Conservation (phyloP, 176 grass and related monocot species). For the Eragrostis curvula region DNA sequence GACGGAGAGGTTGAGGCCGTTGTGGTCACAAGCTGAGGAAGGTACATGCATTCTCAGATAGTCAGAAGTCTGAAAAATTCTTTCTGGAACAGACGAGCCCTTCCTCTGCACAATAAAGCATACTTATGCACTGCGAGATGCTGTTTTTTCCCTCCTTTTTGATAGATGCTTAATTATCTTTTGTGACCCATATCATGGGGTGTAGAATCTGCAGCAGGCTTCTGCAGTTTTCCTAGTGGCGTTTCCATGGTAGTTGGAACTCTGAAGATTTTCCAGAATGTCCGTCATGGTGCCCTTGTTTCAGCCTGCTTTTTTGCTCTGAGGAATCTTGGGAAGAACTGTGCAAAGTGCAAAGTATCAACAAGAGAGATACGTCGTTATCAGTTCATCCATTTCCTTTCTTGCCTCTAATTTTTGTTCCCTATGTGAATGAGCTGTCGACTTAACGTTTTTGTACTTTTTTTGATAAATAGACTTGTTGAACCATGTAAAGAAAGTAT, state of each 20-base stretch:
- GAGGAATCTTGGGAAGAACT: slow-evolving; percentile 34
- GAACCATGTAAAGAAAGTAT: slow-evolving; percentile 37
- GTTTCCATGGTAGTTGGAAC: neutral
- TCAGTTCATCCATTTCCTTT: neutral
- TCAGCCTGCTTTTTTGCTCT: slow-evolving; percentile 15
- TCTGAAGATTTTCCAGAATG: slow-evolving; percentile 23
- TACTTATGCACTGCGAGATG: slow-evolving; percentile 17
- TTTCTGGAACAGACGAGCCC: slow-evolving; percentile 32
- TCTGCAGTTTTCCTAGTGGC: slow-evolving; percentile 29
- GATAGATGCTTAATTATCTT: slow-evolving; percentile 39
- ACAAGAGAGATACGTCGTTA: slow-evolving; percentile 20
- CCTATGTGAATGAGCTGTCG: slow-evolving; percentile 25
- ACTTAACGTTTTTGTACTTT: slow-evolving; percentile 39
- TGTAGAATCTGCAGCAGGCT: slow-evolving; percentile 29
- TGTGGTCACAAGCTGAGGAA: slow-evolving; percentile 65
- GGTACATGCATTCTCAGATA: slow-evolving; percentile 16
- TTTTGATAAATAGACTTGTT: slow-evolving; percentile 46
- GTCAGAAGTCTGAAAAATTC: slow-evolving; percentile 27
- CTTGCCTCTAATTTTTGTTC: slow-evolving; percentile 36
- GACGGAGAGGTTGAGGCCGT: slow-evolving; percentile 70
- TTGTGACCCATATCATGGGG: slow-evolving; percentile 26
- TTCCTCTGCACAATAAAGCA: slow-evolving; percentile 36
- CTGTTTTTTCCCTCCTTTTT: slow-evolving; percentile 27
- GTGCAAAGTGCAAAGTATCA: neutral
- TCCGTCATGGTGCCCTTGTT: slow-evolving; percentile 33